Base-by-base conservation (phyloP, 495 filamentous ascomycete genomes). In the Penicillium robsamsonii region DNA sequence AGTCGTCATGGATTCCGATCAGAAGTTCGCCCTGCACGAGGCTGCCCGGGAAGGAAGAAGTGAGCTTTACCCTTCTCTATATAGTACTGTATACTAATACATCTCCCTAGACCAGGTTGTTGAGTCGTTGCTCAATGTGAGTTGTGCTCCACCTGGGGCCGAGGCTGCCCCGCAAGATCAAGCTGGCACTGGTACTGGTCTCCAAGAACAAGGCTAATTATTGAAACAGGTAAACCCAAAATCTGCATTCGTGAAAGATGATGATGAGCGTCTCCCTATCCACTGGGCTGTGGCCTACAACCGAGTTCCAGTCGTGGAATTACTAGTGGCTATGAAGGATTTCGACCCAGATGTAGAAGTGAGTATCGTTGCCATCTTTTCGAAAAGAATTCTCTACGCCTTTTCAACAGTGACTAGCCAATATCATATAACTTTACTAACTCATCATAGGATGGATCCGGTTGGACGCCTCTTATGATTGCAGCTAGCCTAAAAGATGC, bases 391-490 rank as follows among this genome's bases (percentile, higher is more conserved):
- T 15, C 10, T 18, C 24, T 3, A 2, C 2, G 15, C 5, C n/a
- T 17, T 15, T 13, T 22, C 10, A 40, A 17, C 1, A 37, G 3
- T 8, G 15, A 38, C 6, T 38, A 0, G 15, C 0, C 15, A 38
- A 3, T 17, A 8, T 38, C 3, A 17, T 4, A 38, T 17, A 38
- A 17, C 6, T 1, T 42, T 25, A 30, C 41, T 44, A 40, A 44
- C 12, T 1, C n/a, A 41, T 22, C 59, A 43, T 47, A 90, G 84
- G 94, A 98, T 68, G 91, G 86, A 17, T 86, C 85, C 9, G 92
- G 93, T 50, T 98, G 94, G 94, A 95, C 93, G 11, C 88, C 90
- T 1, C 78, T 97, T 24, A 97, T 97, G 92, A 96, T 97, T 50
- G 88, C 93, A 10, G 81, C 88, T 10, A 92, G 87, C 57, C 78